phyloP scores from a whole-genome alignment of 768 basidiomycete genomes.

The Chlorophyllum brunneum region DNA sequence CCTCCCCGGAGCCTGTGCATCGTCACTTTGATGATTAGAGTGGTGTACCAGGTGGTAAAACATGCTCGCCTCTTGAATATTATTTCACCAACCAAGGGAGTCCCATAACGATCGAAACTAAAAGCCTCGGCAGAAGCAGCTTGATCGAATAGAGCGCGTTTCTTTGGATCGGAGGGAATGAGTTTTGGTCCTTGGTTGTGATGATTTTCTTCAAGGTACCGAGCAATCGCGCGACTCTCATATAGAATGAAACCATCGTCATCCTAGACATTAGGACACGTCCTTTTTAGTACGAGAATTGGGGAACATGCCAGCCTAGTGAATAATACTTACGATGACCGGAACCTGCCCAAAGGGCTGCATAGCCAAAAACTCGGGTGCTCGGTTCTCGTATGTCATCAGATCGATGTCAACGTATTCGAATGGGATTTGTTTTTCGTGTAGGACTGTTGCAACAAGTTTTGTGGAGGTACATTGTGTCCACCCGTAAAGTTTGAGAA shows the following conservation, averaged over 20 bases:
- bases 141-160: slow-evolving; percentile 32
- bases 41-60: neutral
- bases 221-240: slow-evolving; percentile 50
- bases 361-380: neutral
- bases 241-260: slow-evolving; percentile 54
- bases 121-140: slow-evolving; percentile 40
- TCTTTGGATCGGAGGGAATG: slow-evolving; percentile 34
- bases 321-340: neutral
- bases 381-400: slow-evolving; percentile 37
- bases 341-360: neutral
- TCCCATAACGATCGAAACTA: slow-evolving; percentile 39
- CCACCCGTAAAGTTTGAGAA: slow-evolving; percentile 34
- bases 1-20: neutral
- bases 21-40: neutral
- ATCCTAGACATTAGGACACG: slow-evolving; percentile 25
- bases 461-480: slow-evolving; percentile 39
- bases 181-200: slow-evolving; percentile 39
- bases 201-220: slow-evolving; percentile 50
- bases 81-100: slow-evolving; percentile 35
- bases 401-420: slow-evolving; percentile 41
- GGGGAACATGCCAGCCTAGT: neutral
- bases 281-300: neutral
- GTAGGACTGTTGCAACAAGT: slow-evolving; percentile 40
- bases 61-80: slow-evolving; percentile 40
- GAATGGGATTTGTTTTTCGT: slow-evolving; percentile 49